Evolutionary conservation across 805 yeast species (phyloP), one percentile per base, ranked within the genome.

Genomic region (Tetrapisispora namnaoensis): DNA sequence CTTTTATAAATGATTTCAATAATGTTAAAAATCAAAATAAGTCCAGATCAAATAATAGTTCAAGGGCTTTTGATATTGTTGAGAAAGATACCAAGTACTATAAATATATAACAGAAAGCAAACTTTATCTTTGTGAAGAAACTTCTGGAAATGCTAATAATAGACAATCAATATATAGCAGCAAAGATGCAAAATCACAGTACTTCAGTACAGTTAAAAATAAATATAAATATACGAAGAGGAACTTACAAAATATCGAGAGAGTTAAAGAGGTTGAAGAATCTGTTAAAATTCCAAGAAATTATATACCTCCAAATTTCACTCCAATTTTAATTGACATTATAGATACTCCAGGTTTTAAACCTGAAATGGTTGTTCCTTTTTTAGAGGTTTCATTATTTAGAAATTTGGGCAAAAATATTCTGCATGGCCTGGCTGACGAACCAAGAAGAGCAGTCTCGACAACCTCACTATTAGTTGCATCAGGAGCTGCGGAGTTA

Each of bases 401-500:
- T 59, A 71, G 82, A 38, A 73, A 79, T 52, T 62, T 85, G 38
- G 82, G 80, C 42, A 75, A 73, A 44, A 80, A 79, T 32, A 73
- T 79, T 14, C 64, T 85, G 28, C 72, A 73, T 44, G 83, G 83
- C 45, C 66, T 85, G 45, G 85, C 84, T 4, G 71, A 78, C 51
- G 83, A 77, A 53, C 85, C 85, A 9, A 60, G 84, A 44, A 68
- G 70, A 50, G 80, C 82, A 3, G 84, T 79, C 0, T 72, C 77
- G 13, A 81, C 87, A 6, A 80, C 79, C 46, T 85, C 90, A 2
- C 62, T 85, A 48, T 62, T 85, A 13, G 86, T 82, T 3, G 91
- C 88, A 5, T 80, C 87, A 37, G 93, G 93, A 1, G 86, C 89
- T 5, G 77, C 86, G 40, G 91, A 83, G 51, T 64, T 85, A 55